phyloP scores from a whole-genome alignment of 257 asterid genomes.

The Knoxia roxburghii region DNA sequence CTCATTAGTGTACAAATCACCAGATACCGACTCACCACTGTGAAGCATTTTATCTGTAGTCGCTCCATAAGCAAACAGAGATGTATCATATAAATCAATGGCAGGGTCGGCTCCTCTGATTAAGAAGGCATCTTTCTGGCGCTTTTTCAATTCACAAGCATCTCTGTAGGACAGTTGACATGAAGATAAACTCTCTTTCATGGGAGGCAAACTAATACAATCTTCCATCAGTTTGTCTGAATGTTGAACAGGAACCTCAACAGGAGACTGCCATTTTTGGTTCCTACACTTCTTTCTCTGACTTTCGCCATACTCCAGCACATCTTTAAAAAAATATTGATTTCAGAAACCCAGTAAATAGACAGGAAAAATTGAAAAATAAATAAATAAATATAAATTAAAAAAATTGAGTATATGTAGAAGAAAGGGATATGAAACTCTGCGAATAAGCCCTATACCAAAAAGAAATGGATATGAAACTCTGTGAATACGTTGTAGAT shows the following conservation, averaged over 20 bases:
- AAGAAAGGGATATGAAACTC: slow-evolving; percentile 2
- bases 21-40: slow-evolving; percentile 18
- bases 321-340: slow-evolving; percentile 15
- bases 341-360: neutral
- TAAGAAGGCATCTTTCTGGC: slow-evolving; percentile 26
- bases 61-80: slow-evolving; percentile 23
- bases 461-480: slow-evolving; percentile 4
- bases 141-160: slow-evolving; percentile 28
- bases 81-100: slow-evolving; percentile 32
- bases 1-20: slow-evolving; percentile 33
- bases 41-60: slow-evolving; percentile 17
- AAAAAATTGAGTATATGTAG: neutral
- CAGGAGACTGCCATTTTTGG: slow-evolving; percentile 29
- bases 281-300: slow-evolving; percentile 45
- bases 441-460: no score
- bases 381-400: no score
- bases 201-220: slow-evolving; percentile 27
- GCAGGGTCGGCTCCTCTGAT: slow-evolving; percentile 32
- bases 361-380: neutral
- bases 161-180: slow-evolving; percentile 22
- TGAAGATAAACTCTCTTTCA: slow-evolving; percentile 29
- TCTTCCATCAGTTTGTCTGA: slow-evolving; percentile 35
- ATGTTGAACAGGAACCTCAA: slow-evolving; percentile 29
- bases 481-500: neutral
- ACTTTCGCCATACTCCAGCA: slow-evolving; percentile 33